Evolutionary conservation across 177 flowering plant genomes (phyloP).

Genomic region (Vitis hybrid): DNA sequence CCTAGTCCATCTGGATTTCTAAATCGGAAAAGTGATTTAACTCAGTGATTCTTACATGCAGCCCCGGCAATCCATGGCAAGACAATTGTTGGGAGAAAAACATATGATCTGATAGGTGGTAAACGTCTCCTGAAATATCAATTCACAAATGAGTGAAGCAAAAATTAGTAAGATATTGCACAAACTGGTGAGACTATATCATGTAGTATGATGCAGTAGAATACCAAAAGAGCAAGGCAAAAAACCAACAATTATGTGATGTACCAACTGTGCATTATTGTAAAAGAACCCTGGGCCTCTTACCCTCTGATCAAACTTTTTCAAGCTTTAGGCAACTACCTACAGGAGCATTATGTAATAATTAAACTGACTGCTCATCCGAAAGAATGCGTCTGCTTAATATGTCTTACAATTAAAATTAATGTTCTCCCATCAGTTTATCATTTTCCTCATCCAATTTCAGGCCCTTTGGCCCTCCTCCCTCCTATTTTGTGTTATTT

Average conservation of each 20-base stretch:
- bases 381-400: neutral
- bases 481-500: neutral
- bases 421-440: too few species aligned
- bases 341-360: neutral
- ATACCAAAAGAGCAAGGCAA: neutral
- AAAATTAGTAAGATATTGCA: neutral
- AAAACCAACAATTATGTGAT: neutral
- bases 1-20: too few species aligned
- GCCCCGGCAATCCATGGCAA: slow-evolving; percentile 75
- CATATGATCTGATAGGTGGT: slow-evolving; percentile 65
- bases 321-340: neutral
- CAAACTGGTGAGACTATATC: neutral
- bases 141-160: neutral
- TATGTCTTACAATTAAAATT: neutral
- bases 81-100: slow-evolving; percentile 62
- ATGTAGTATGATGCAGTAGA: too few species aligned
- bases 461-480: too few species aligned
- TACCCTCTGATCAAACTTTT: neutral
- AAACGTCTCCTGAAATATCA: slow-evolving; percentile 62
- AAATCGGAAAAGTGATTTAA: neutral
- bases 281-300: neutral
- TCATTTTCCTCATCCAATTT: too few species aligned
- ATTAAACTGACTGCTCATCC: neutral
- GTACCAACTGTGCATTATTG: neutral
- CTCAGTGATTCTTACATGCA: slow-evolving; percentile 54